Evolutionary conservation across 768 basidiomycete genomes (phyloP), one percentile per base, ranked within the genome.

Genomic region (Clitopilus passeckerianus): DNA sequence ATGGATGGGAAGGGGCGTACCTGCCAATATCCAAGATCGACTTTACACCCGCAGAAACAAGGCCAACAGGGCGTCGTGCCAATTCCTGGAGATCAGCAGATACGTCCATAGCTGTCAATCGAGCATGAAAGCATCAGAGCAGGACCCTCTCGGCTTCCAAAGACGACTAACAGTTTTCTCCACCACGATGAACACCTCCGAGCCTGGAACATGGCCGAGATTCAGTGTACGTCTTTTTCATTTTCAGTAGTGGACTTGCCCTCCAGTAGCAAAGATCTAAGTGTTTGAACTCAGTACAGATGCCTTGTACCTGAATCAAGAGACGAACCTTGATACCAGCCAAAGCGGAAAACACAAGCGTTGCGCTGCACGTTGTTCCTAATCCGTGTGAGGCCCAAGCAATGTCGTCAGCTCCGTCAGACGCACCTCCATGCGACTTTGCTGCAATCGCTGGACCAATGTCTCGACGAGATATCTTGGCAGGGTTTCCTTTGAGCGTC

Each of bases 41-140:
- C 71, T 98, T 99, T 18, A 92, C 87, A 10, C 97, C 97, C 9
- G 95, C 90, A 16, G 95, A 96, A 9, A 98, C 86, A 34, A 99
- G 80, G 2, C 90, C 94, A 50, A 98, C 91, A 20, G 95, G 90
- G 65, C 93, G 96, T 18, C 92, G 82, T 20, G 90, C 80, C 34
- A 99, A 82, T 70, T 98, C 94, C 8, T 88, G 87, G 15, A 99
- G 78, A 70, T 99, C 96, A 15, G 96, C 94, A 15, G 96, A 98
- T 27, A 99, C 77, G 67, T 99, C 96, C 85, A 98, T 86, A 16
- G 92, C 93, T 97, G 64, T 27, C 27, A 35, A 54, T 20, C 14
- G 14, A 61, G n/a, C 59, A 16, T 54, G 23, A 60, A 14, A 59
- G 27, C 41, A 23, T 27, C 22, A 57, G 55, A 53, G n/a, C 22